These are phyloP conservation scores for Wickerhamomyces alni DNA, from an alignment of 805 yeast genomes.

Conservation along the genomic window DNA sequence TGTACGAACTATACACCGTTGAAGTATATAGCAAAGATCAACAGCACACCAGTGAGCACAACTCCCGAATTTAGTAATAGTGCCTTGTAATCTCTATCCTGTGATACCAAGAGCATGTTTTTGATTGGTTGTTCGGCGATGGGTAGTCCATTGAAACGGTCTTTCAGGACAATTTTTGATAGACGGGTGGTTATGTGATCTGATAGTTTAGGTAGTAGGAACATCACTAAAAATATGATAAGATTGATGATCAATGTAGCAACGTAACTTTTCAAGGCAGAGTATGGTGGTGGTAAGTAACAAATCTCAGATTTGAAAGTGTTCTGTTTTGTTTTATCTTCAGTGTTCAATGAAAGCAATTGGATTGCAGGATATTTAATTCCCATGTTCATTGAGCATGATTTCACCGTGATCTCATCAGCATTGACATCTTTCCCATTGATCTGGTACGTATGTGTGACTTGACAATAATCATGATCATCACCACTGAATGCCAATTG, in stretches of 20 bases:
- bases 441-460: conserved; percentile 40
- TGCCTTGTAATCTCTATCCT: conserved; percentile 9
- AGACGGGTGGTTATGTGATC: conserved; percentile 9
- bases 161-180: background rate
- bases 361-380: conserved; percentile 82
- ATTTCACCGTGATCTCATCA: conserved; percentile 82
- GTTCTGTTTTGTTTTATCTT: conserved; percentile 10
- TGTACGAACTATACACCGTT: background rate
- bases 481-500: conserved; percentile 80
- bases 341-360: conserved; percentile 54
- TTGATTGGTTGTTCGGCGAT: conserved; percentile 12
- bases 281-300: conserved; percentile 50
- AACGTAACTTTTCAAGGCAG: conserved; percentile 32
- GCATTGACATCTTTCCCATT: conserved; percentile 26
- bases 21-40: conserved; percentile 15
- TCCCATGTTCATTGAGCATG: conserved; percentile 92
- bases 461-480: conserved; percentile 93
- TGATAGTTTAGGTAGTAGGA: conserved; percentile 25
- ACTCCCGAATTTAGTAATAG: conserved; percentile 7
- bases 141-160: conserved; percentile 12
- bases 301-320: conserved; percentile 44
- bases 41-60: conserved; percentile 9
- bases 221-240: conserved; percentile 17
- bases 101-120: background rate
- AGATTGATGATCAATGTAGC: conserved; percentile 18